Conservation (phyloP, 805 yeast genomes). For the Naumovozyma castellii region DNA sequence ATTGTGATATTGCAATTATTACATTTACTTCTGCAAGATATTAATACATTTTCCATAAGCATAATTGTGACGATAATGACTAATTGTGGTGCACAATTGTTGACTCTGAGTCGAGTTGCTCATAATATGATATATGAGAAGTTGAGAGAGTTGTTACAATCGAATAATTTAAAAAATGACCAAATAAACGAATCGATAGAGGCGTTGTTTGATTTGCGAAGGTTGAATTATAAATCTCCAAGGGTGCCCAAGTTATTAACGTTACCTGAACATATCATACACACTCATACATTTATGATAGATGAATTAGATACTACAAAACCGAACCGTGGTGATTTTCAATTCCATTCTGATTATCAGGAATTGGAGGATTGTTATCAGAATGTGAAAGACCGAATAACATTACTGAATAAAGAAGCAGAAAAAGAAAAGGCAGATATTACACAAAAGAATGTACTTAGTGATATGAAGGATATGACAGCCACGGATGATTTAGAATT, state of each 20-base stretch:
- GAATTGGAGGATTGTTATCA: constrained; percentile 1
- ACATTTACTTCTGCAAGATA: constrained; percentile 37
- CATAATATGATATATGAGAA: constrained; percentile 46
- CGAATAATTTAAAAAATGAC: constrained; percentile 32
- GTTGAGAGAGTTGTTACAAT: constrained; percentile 51
- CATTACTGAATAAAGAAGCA: constrained; percentile 14
- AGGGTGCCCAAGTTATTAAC: neutral
- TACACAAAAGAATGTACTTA: neutral
- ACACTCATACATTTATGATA: constrained; percentile 3
- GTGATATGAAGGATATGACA: constrained; percentile 52
- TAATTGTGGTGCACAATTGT: constrained; percentile 44
- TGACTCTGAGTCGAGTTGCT: constrained; percentile 36
- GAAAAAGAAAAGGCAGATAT: constrained; percentile 42
- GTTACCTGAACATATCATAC: constrained; percentile 28
- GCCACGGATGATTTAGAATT: constrained; percentile 52
- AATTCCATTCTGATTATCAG: neutral
- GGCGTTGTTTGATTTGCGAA: constrained; percentile 41
- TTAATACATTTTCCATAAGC: constrained; percentile 44
- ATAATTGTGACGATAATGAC: constrained; percentile 43
- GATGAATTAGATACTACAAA: neutral
- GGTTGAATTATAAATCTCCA: constrained; percentile 32
- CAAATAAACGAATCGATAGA: constrained; percentile 41
- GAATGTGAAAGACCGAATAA: neutral
- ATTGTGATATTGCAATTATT: constrained; percentile 44
- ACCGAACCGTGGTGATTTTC: neutral